Conservation (phyloP, 2,329 filamentous ascomycete genomes). For the Aspergillus novofumigatus region DNA sequence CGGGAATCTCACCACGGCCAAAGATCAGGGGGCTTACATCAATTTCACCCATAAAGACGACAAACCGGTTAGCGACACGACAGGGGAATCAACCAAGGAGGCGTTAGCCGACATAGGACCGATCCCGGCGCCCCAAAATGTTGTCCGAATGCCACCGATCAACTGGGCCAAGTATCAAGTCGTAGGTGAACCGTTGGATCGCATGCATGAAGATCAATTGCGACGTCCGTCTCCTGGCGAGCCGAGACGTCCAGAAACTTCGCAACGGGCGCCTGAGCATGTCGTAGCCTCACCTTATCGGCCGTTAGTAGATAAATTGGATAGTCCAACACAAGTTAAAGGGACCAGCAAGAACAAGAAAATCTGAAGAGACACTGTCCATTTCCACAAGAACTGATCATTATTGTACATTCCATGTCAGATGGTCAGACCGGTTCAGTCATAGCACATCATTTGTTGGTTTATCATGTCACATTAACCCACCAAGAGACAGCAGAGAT, state of each 20-base stretch:
- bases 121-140: conserved; percentile 73
- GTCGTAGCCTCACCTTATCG: conserved; percentile 57
- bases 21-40: conserved; percentile 30
- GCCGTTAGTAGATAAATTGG: conserved; percentile 53
- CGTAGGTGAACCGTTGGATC: conserved; percentile 79
- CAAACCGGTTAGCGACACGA: conserved; percentile 18
- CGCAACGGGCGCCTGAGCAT: conserved; percentile 45
- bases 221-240: conserved; percentile 52
- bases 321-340: conserved; percentile 30
- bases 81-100: conserved; percentile 6
- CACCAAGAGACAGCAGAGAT: not conserved
- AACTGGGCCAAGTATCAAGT: conserved; percentile 95
- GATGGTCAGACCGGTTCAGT: not conserved
- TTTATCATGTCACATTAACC: not conserved
- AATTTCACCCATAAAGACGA: conserved; percentile 38
- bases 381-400: conserved; percentile 6
- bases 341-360: conserved; percentile 33
- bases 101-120: conserved; percentile 48
- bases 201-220: conserved; percentile 76
- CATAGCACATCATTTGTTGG: conserved; percentile 5
- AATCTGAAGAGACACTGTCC: conserved; percentile 13
- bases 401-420: not conserved
- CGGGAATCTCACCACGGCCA: conserved; percentile 52
- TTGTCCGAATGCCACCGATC: conserved; percentile 81
- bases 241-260: conserved; percentile 32